Conservation (phyloP, 805 yeast genomes). For the Sungouiella blattae region DNA sequence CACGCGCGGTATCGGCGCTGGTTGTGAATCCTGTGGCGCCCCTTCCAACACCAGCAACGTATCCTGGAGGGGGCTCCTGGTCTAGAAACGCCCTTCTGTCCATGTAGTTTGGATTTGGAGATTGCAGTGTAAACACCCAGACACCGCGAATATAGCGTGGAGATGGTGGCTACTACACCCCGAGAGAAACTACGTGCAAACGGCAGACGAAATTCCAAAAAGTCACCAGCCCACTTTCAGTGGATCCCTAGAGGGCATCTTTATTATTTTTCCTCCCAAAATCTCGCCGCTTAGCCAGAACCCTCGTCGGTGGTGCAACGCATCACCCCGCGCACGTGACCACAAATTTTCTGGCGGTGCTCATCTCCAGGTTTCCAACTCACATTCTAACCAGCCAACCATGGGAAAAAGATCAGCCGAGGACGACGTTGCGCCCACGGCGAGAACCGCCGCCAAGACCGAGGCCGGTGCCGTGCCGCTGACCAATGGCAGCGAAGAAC, state of each 20-base stretch:
- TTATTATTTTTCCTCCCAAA: no score
- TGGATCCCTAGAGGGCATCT: no score
- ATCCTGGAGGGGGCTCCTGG: slow-evolving; percentile 85
- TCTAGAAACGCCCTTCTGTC: slow-evolving; percentile 66
- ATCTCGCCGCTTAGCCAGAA: no score
- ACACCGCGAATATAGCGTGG: neutral
- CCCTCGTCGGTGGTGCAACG: no score
- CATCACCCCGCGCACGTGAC: no score
- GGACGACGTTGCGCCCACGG: slow-evolving; percentile 11
- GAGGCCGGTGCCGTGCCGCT: slow-evolving; percentile 39
- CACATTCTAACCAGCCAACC: no score
- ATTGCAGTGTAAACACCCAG: neutral
- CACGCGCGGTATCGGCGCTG: slow-evolving; percentile 65
- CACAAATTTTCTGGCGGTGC: neutral
- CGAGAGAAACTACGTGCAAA: neutral
- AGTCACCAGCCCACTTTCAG: no score
- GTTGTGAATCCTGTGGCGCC: slow-evolving; percentile 95
- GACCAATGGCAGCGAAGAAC: slow-evolving; percentile 23
- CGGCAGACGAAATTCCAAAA: neutral
- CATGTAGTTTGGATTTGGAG: slow-evolving; percentile 23
- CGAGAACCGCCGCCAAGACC: slow-evolving; percentile 33
- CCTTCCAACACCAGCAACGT: slow-evolving; percentile 88
- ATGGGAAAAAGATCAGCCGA: slow-evolving; percentile 16
- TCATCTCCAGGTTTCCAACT: slow-evolving; percentile 4
- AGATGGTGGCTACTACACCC: no score